Evolutionary conservation across 306 rosid genomes (phyloP), one percentile per base, ranked within the genome.

Genomic region (Trifolium dubium): DNA sequence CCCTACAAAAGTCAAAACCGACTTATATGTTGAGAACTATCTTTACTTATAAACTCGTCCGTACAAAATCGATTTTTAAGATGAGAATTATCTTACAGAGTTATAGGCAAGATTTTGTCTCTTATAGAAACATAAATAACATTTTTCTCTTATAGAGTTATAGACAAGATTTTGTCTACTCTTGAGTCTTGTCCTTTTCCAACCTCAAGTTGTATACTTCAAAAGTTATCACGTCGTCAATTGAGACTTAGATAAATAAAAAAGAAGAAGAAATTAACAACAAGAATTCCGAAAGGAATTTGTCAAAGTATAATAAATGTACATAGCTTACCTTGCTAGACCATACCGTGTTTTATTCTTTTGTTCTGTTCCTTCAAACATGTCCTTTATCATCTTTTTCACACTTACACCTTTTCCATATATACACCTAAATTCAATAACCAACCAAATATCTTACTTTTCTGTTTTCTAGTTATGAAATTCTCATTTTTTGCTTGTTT

Each of bases 401-500:
- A 37, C 12, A 44, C 55, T 12, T 10, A 18, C 69, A 62, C 62
- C 17, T 8, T 46, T 28, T 10, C 14, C n/a, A 8, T 58, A 19
- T 41, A 53, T 55, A 76, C 39, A 76, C 67, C 69, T 0, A 58
- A 32, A 17, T 1, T 18, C 10, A 1, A 12, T 1, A 37, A 47
- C 54, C 53, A 18, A 68, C 5, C 69, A 54, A 65, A 30, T 3
- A 5, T 59, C 10, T 2, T 19, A 18, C 17, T 4, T 3, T 32
- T 67, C 28, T 14, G 47, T 47, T 10, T 2, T 9, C 23, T 0
- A 14, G 54, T 23, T n/a, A 78, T 81, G 85, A 81, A 81, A 32
- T 29, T 65, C 68, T 17, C 35, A 2, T 31, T 76, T 77, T 37
- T 32, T 28, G 17, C 14, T 70, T 76, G 76, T 68, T 64, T 73